Conservation (phyloP, 768 basidiomycete genomes). For the Boletellus ananiceps region DNA sequence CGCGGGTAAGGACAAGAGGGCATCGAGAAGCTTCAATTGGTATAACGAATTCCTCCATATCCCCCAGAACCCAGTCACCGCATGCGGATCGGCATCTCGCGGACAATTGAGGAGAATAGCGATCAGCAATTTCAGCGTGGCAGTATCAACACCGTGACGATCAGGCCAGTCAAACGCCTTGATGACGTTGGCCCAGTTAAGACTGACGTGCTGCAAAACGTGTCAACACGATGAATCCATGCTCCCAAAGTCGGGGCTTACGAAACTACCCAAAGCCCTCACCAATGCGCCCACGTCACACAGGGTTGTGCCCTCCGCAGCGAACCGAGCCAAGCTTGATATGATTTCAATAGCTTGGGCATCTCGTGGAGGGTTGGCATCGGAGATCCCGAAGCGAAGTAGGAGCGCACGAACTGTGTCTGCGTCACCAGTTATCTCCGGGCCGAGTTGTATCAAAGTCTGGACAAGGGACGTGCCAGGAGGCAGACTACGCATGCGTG, state of each 20-base stretch:
- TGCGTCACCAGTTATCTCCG: constrained; percentile 71
- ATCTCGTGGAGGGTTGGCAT: constrained; percentile 66
- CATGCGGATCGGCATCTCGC: constrained; percentile 69
- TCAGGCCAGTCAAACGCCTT: constrained; percentile 83
- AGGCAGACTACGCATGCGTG: constrained; percentile 46
- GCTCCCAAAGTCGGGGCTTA: constrained; percentile 39
- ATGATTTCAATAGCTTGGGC: constrained; percentile 68
- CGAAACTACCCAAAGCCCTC: constrained; percentile 67
- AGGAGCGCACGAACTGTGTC: constrained; percentile 68
- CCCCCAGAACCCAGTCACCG: constrained; percentile 82
- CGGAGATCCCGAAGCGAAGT: constrained; percentile 71
- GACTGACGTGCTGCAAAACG: constrained; percentile 47
- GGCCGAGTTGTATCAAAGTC: constrained; percentile 69
- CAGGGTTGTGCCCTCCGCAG: constrained; percentile 65
- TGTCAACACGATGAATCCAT: constrained; percentile 5
- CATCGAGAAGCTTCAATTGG: constrained; percentile 84
- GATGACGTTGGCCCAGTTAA: constrained; percentile 82
- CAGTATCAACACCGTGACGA: constrained; percentile 82
- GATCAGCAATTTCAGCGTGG: constrained; percentile 83
- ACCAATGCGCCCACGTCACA: constrained; percentile 76
- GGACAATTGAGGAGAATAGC: constrained; percentile 82
- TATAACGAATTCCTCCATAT: constrained; percentile 81
- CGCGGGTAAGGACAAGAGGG: constrained; percentile 79
- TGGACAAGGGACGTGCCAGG: constrained; percentile 69
- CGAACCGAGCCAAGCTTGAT: constrained; percentile 59